Base-by-base conservation (phyloP, 2,329 filamentous ascomycete genomes). In the Calonectria pseudoreteaudii region DNA sequence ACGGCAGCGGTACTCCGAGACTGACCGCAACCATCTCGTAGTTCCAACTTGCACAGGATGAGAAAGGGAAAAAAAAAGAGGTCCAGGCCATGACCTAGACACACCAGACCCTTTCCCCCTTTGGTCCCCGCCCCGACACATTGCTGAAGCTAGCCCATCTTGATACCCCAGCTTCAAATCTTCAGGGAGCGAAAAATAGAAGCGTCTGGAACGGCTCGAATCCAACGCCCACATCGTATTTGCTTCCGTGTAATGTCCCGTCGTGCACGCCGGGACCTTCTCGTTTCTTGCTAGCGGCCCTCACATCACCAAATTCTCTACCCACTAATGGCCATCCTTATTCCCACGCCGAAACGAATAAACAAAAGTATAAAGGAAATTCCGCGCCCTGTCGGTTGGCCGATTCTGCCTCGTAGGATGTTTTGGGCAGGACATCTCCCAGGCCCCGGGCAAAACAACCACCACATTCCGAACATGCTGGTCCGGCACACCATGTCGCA, bases 201-300 rank as follows among this genome's bases (percentile, higher is more conserved):
- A 64, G 31, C 56, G 58, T 65, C 68, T 62, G n/a, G 56, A 65
- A 70, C 68, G 56, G 38, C 44, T 58, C 56, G 56, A 65, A 70
- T 56, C 62, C 49, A 62, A 23, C 36, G 56, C 67, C 56, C 44
- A 58, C 47, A 52, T 65, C 68, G 68, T 70, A 70, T 70, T 65
- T 23, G 30, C 41, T 70, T 70, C 68, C 56, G 56, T 70, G 68
- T 62, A 70, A 69, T 69, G 41, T 50, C 41, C 56, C 56, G 26
- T 28, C 30, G 44, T 47, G 28, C 34, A 26, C 28, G 9, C 56
- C 28, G 44, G 67, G 44, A 26, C 47, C 56, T 49, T 62, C 49
- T 64, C 38, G 47, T 70, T 65, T 50, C 38, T 31, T 26, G 38
- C 41, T 47, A 65, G 38, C 28, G 38, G 60, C 44, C 30, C n/a